phyloP scores from a whole-genome alignment of 257 asterid genomes.

The Striga asiatica region DNA sequence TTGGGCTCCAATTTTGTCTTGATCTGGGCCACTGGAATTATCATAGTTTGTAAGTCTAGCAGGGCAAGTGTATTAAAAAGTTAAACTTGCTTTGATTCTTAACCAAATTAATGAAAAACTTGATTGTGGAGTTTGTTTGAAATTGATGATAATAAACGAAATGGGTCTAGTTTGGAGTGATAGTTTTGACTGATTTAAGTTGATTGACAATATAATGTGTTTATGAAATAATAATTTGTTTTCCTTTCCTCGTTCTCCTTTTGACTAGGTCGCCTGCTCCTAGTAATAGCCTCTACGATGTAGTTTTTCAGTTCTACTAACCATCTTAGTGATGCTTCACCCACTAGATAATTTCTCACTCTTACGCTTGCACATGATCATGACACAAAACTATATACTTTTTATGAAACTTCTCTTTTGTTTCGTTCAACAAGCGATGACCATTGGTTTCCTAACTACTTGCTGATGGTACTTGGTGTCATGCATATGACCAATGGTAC shows the following conservation, averaged over 20 bases:
- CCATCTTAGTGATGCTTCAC: not conserved
- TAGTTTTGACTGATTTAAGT: not conserved
- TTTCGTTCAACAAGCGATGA: not conserved
- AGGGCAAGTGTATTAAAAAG: not conserved
- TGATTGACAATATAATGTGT: not conserved
- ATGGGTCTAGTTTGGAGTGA: not conserved
- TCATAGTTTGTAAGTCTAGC: not conserved
- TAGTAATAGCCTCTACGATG: not conserved
- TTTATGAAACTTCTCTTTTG: no score
- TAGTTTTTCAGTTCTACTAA: not conserved
- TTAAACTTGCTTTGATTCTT: not conserved
- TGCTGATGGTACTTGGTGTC: not conserved
- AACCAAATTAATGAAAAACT: not conserved
- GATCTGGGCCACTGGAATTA: not conserved
- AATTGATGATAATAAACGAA: not conserved
- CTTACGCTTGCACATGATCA: not conserved
- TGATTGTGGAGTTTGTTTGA: not conserved
- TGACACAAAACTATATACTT: not conserved
- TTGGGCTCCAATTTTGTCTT: not conserved
- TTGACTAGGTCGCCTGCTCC: not conserved
- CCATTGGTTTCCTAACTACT: not conserved
- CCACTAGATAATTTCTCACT: not conserved
- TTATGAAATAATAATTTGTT: not conserved
- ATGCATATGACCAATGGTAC: not conserved
- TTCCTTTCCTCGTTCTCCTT: not conserved